Conservation (phyloP, 495 filamentous ascomycete species). For the Hypoxylon fragiforme region DNA sequence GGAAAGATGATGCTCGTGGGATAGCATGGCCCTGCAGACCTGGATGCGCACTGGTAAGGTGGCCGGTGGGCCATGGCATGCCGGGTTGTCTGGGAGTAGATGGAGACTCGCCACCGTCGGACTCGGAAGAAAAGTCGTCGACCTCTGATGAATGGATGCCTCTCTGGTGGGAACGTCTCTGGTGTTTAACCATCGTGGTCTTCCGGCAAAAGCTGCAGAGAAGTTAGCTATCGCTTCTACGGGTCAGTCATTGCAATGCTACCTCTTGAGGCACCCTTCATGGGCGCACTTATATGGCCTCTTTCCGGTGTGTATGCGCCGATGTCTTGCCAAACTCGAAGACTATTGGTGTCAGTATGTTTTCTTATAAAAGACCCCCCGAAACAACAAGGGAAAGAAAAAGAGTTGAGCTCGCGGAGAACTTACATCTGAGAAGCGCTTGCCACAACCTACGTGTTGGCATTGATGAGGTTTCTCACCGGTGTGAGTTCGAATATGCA, state of each 20-base stretch:
- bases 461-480: conserved; percentile 89
- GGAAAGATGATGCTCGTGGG: conserved; percentile 49
- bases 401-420: neutral
- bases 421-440: conserved; percentile 85
- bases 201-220: conserved; percentile 77
- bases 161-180: conserved; percentile 67
- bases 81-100: conserved; percentile 49
- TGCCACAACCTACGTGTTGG: conserved; percentile 76
- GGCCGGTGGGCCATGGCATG: conserved; percentile 44
- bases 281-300: conserved; percentile 82
- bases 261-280: conserved; percentile 81
- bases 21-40: conserved; percentile 34
- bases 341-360: conserved; percentile 63
- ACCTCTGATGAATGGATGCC: conserved; percentile 57
- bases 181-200: conserved; percentile 86
- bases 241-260: conserved; percentile 30
- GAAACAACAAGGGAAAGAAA: too few relatives aligned
- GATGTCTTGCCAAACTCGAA: conserved; percentile 83
- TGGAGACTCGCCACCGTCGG: conserved; percentile 53
- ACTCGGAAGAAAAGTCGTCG: conserved; percentile 60
- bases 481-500: conserved; percentile 85
- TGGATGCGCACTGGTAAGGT: conserved; percentile 29
- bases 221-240: conserved; percentile 16
- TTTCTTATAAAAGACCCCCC: conserved; percentile 3
- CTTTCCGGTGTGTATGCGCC: conserved; percentile 83